These are phyloP conservation scores for Trichoderma sp. DNA, from an alignment of 2,329 filamentous ascomycete species.

Conservation along the genomic window DNA sequence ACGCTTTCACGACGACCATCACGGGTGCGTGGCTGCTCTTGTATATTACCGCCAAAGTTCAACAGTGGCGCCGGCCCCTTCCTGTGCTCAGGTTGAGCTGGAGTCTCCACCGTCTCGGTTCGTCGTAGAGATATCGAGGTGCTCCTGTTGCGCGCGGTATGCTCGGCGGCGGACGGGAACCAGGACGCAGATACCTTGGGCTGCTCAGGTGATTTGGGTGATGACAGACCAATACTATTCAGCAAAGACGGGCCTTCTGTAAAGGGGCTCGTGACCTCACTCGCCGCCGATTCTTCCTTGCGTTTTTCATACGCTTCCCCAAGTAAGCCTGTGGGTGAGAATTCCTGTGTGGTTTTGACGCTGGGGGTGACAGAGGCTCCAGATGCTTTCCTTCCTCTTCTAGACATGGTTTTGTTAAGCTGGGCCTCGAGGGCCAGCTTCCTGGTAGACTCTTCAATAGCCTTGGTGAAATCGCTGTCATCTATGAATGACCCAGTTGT, in stretches of 20 bases:
- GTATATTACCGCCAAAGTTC: conserved; percentile 63
- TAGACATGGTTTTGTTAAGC: conserved; percentile 20
- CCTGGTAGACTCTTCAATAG: conserved; percentile 26
- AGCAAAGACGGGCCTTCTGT: conserved; percentile 60
- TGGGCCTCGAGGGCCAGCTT: conserved; percentile 24
- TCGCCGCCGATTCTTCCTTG: conserved; percentile 39
- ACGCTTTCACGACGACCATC: conserved; percentile 50
- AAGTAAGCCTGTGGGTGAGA: conserved; percentile 55
- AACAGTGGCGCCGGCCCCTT: conserved; percentile 61
- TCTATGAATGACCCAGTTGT: conserved; percentile 25
- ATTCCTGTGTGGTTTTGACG: conserved; percentile 41
- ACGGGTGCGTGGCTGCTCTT: conserved; percentile 60
- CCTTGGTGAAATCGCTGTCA: conserved; percentile 25
- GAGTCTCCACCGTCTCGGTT: conserved; percentile 33
- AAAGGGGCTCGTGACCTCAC: conserved; percentile 44
- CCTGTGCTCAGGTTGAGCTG: conserved; percentile 30
- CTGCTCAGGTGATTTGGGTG: conserved; percentile 32
- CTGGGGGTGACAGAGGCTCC: conserved; percentile 25
- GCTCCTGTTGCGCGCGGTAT: conserved; percentile 40
- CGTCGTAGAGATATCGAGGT: conserved; percentile 32
- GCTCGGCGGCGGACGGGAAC: conserved; percentile 43
- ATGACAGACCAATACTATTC: conserved; percentile 39
- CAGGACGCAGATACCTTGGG: conserved; percentile 36
- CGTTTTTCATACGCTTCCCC: conserved; percentile 52
- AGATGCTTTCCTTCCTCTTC: conserved; percentile 11